phyloP scores from a whole-genome alignment of 2,329 filamentous ascomycete genomes.

The Mollisia scopiformis region DNA sequence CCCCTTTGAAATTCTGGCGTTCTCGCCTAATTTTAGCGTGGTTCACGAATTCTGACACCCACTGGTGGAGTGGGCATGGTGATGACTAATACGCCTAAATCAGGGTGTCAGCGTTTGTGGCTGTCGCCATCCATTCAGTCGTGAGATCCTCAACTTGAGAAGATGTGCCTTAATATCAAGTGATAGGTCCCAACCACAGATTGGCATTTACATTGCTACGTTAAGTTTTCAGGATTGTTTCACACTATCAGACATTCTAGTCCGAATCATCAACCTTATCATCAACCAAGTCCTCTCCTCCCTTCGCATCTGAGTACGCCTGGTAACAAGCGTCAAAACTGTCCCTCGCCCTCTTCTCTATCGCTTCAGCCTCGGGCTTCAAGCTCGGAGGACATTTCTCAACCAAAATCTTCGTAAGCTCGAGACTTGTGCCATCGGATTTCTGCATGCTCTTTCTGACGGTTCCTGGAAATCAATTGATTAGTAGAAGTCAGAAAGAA shows the following conservation, averaged over 20 bases:
- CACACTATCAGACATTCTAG: conserved; percentile 3
- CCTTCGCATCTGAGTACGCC: conserved; percentile 24
- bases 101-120: too few relatives aligned
- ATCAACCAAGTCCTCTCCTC: conserved; percentile 30
- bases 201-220: too few relatives aligned
- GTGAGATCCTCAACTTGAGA: too few relatives aligned
- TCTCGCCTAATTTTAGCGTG: too few relatives aligned
- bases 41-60: too few relatives aligned
- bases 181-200: too few relatives aligned
- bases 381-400: neutral
- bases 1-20: too few relatives aligned
- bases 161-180: too few relatives aligned
- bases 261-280: conserved; percentile 32
- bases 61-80: too few relatives aligned
- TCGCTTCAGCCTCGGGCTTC: conserved; percentile 19
- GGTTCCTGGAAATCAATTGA: neutral
- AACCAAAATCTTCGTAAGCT: neutral
- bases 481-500: neutral
- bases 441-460: neutral
- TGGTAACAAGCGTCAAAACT: conserved; percentile 26
- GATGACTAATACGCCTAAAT: too few relatives aligned
- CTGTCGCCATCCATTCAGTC: too few relatives aligned
- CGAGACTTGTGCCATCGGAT: neutral
- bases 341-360: conserved; percentile 23
- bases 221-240: neutral